Base-by-base conservation (phyloP, 2,329 filamentous ascomycete species). In the Aaosphaeria arxii region DNA sequence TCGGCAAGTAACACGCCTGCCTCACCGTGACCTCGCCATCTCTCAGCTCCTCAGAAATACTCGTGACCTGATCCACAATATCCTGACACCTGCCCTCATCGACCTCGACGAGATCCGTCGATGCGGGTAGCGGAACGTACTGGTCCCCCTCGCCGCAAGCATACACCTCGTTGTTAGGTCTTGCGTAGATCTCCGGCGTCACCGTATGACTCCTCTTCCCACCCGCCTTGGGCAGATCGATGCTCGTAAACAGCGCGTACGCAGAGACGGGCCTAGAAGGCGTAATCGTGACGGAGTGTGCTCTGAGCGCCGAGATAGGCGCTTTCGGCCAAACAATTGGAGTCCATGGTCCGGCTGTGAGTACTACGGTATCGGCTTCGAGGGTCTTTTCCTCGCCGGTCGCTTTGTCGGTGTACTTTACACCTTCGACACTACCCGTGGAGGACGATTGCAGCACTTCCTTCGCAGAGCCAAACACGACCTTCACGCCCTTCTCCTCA, bases 1-100 rank as follows among this genome's bases (percentile, higher is more conserved):
- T 88, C 1, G 94, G 94, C 43, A 99, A 76, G 71, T 99, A 99
- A 71, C 94, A 99, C 28, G 94, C 91, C 74, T 99, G 94, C 57
- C 85, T 83, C 5, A 83, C 81, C 47, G 85, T 84, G 46, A 97
- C 72, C 47, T 74, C 71, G 0, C 75, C 76, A 36, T 77, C 70
- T 3, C 71, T 47, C 51, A 79, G 46, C 53, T 75, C 74, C 33
- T 72, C 71, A 0, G 67, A 72, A 5, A 91, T 79, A 3, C 80
- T 79, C 33, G 75, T 74, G 39, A 95, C 85, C 55, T 96, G 91
- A 40, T 91, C 84, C 38, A 90, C 78, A 42, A 99, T 85, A 61
- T 96, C 91, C 65, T 95, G 85, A 71, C 91, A 96, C 49, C 89
- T 82, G 5, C 75, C 71, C 49, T 84, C 79, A 64, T 97, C 91